Evolutionary conservation across 108 stramenopile species (phyloP).

Genomic region (Mediolabrus comicus): DNA sequence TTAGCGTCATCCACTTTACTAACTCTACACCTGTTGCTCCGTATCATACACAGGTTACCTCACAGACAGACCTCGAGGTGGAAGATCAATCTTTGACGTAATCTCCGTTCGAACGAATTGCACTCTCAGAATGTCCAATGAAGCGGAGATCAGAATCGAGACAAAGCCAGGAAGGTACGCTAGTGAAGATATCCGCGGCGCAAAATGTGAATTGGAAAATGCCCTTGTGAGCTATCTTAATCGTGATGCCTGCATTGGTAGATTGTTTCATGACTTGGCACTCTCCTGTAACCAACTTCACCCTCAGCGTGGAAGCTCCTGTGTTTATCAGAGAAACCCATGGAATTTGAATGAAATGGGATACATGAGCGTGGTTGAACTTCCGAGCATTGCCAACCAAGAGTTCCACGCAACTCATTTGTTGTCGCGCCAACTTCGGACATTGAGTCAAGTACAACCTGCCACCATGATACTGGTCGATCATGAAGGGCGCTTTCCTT

Average conservation of each 20-base stretch:
- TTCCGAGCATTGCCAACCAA: too few relatives aligned
- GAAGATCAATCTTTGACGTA: not conserved
- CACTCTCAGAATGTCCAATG: slow-evolving; percentile 2
- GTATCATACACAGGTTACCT: not conserved
- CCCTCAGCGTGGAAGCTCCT: not conserved
- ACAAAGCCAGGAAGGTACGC: not conserved
- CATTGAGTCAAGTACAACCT: not conserved
- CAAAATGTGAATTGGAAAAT: slow-evolving; percentile 6
- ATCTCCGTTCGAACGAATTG: not conserved
- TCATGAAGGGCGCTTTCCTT: too few relatives aligned
- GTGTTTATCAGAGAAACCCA: slow-evolving; percentile 19
- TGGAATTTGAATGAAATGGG: slow-evolving; percentile 10
- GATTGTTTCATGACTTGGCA: slow-evolving; percentile 17
- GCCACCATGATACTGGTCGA: slow-evolving; percentile 8
- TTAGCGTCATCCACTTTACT: too few relatives aligned
- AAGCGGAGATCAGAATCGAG: not conserved
- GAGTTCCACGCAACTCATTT: too few relatives aligned
- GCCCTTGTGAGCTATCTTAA: not conserved
- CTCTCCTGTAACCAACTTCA: slow-evolving; percentile 11
- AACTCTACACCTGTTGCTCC: too few relatives aligned
- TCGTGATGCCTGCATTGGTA: slow-evolving; percentile 8
- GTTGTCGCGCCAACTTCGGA: too few relatives aligned
- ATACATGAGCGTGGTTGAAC: slow-evolving; percentile 7
- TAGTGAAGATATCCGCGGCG: not conserved
- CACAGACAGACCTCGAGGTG: not conserved